These are phyloP conservation scores for Ganoderma sp. DNA, from an alignment of 1,284 basidiomycete genomes.

Conservation along the genomic window DNA sequence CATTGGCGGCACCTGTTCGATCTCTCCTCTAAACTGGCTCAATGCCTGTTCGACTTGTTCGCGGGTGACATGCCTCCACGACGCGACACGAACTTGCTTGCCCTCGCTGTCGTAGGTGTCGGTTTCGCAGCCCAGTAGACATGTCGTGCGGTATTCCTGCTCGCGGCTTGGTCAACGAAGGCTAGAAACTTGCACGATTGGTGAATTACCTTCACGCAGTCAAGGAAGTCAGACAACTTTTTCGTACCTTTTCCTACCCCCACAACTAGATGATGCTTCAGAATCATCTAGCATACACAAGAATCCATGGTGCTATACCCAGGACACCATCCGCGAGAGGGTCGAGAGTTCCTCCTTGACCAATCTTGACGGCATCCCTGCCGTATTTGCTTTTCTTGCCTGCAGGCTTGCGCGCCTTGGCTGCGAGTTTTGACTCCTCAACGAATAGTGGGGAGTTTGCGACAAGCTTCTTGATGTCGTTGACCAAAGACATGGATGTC, in stretches of 20 bases:
- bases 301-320: slow-evolving; percentile 48
- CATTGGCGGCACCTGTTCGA: slow-evolving; percentile 92
- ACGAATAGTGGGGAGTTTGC: slow-evolving; percentile 84
- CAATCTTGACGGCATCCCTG: slow-evolving; percentile 71
- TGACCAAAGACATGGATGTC: slow-evolving; percentile 90
- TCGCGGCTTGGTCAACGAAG: slow-evolving; percentile 19
- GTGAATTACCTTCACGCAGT: slow-evolving; percentile 83
- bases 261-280: slow-evolving; percentile 63
- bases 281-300: neutral
- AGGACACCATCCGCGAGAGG: slow-evolving; percentile 95
- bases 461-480: slow-evolving; percentile 84
- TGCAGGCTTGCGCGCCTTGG: slow-evolving; percentile 46
- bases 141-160: slow-evolving; percentile 92
- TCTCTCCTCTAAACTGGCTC: slow-evolving; percentile 84
- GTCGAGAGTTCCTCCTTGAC: slow-evolving; percentile 95
- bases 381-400: slow-evolving; percentile 47
- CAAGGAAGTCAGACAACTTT: slow-evolving; percentile 82
- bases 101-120: slow-evolving; percentile 95
- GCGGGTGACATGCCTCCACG: slow-evolving; percentile 85
- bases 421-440: slow-evolving; percentile 58
- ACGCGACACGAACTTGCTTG: slow-evolving; percentile 72
- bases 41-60: slow-evolving; percentile 78
- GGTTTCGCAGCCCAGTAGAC: slow-evolving; percentile 92
- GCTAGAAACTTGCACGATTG: slow-evolving; percentile 21
- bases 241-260: slow-evolving; percentile 94